These are phyloP conservation scores for Emericellopsis atlantica DNA, from an alignment of 2,329 filamentous ascomycete genomes.

Conservation along the genomic window DNA sequence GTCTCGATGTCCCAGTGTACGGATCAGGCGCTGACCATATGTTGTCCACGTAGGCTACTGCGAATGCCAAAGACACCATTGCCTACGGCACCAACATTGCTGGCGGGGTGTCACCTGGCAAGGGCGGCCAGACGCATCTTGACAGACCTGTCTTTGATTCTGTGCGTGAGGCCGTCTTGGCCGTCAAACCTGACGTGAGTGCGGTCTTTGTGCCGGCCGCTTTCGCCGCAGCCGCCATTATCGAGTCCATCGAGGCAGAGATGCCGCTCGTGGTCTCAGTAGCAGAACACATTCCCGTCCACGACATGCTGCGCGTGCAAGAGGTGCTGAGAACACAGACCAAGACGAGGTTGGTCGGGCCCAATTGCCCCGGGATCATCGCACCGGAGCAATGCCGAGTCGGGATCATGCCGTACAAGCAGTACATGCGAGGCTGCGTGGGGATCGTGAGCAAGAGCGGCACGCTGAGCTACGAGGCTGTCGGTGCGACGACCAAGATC, in stretches of 20 bases:
- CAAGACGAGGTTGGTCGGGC: conserved; percentile 60
- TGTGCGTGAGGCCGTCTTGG: conserved; percentile 18
- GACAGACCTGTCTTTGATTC: conserved; percentile 20
- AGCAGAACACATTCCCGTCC: conserved; percentile 67
- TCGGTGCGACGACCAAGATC: conserved; percentile 60
- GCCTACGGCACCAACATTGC: conserved; percentile 23
- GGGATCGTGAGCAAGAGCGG: conserved; percentile 73
- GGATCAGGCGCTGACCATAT: background rate
- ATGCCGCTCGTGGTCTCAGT: conserved; percentile 68
- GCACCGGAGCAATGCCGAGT: conserved; percentile 53
- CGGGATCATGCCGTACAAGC: conserved; percentile 26
- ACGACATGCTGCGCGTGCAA: conserved; percentile 61
- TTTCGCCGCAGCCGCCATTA: conserved; percentile 53
- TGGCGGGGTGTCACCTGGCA: conserved; percentile 23
- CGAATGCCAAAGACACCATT: conserved; percentile 23
- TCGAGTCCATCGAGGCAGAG: conserved; percentile 66
- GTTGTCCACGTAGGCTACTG: conserved; percentile 15
- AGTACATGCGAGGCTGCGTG: conserved; percentile 44
- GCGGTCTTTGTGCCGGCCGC: conserved; percentile 63
- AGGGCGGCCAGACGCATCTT: conserved; percentile 16
- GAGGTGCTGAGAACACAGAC: conserved; percentile 60
- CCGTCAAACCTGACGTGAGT: conserved; percentile 46
- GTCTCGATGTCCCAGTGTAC: background rate
- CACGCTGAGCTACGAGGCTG: conserved; percentile 69
- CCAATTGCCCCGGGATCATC: conserved; percentile 75